These are phyloP conservation scores for Aphanomyces euteiches DNA, from an alignment of 352 stramenopile species.

Conservation along the genomic window DNA sequence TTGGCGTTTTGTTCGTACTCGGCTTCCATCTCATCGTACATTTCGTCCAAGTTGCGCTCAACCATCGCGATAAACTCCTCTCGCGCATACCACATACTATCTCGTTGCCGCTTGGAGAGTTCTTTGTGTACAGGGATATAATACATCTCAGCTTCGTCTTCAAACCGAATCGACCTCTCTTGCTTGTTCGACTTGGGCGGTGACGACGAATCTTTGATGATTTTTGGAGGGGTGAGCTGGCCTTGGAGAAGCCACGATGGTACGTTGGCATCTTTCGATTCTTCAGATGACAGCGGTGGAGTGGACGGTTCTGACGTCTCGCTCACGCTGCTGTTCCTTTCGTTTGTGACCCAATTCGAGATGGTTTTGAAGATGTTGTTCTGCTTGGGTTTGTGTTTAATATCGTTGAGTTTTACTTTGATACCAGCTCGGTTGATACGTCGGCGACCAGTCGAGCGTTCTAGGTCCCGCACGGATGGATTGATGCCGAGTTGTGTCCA, in stretches of 20 bases:
- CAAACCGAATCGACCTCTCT: slow-evolving; percentile 52
- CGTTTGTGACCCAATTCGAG: slow-evolving; percentile 66
- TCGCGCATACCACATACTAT: slow-evolving; percentile 82
- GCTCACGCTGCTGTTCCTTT: slow-evolving; percentile 33
- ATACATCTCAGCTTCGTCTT: slow-evolving; percentile 78
- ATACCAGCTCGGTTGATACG: slow-evolving; percentile 62
- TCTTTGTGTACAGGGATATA: slow-evolving; percentile 81
- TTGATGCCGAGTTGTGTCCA: slow-evolving; percentile 82
- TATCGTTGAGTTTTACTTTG: slow-evolving; percentile 76
- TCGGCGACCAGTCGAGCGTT: slow-evolving; percentile 65
- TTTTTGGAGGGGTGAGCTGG: slow-evolving; percentile 13
- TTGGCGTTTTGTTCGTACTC: slow-evolving; percentile 73
- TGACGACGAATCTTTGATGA: slow-evolving; percentile 22
- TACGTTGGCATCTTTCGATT: slow-evolving; percentile 10
- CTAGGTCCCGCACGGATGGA: slow-evolving; percentile 71
- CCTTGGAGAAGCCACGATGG: slow-evolving; percentile 22
- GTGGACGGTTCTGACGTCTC: background rate
- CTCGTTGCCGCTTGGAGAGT: slow-evolving; percentile 81
- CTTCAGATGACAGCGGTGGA: background rate
- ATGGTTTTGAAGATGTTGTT: slow-evolving; percentile 82
- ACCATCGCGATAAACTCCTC: slow-evolving; percentile 83
- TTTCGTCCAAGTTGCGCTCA: slow-evolving; percentile 80
- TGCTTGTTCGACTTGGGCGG: slow-evolving; percentile 21
- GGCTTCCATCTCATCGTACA: slow-evolving; percentile 86
- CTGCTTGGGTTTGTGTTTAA: slow-evolving; percentile 38